Percentiles rank a stretch among this genome's conserved stretches.
Evolutionary conservation across 352 stramenopile species (phyloP).

Genomic region (Blastocystis sp.): DNA sequence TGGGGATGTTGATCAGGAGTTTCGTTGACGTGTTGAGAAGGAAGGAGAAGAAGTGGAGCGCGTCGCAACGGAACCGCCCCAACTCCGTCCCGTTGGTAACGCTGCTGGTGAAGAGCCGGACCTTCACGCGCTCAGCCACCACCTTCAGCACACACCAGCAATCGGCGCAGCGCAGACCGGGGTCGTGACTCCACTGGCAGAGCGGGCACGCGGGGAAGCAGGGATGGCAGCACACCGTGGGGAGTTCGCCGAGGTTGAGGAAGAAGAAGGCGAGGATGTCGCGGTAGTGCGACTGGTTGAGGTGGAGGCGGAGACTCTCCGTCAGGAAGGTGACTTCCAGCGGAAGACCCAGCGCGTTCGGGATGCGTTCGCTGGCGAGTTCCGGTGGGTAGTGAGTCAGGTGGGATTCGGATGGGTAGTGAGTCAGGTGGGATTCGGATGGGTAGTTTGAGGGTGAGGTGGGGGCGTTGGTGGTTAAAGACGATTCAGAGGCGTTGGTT

Average conservation of each 20-base stretch:
- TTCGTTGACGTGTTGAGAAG: constrained; percentile 47
- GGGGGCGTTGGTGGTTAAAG: too few relatives aligned
- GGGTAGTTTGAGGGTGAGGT: too few relatives aligned
- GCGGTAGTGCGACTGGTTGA: constrained; percentile 7
- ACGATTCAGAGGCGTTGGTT: too few relatives aligned
- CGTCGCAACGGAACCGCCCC: neutral
- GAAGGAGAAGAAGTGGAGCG: constrained; percentile 19
- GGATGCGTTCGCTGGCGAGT: neutral
- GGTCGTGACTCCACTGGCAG: constrained; percentile 22
- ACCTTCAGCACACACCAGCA: constrained; percentile 54
- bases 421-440: neutral
- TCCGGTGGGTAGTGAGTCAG: neutral
- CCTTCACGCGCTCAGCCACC: neutral
- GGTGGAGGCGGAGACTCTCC: neutral
- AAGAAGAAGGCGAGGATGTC: constrained; percentile 66
- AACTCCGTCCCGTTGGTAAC: neutral
- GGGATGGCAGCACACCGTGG: neutral
- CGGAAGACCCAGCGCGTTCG: constrained; percentile 18
- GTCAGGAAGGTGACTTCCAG: constrained; percentile 17
- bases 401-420: constrained; percentile 3
- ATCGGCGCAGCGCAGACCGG: neutral
- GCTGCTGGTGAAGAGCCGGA: neutral
- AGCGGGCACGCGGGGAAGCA: neutral
- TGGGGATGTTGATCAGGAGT: constrained; percentile 1
- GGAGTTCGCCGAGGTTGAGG: constrained; percentile 48